Base-by-base conservation (phyloP, 768 basidiomycete genomes). In the Lentinula aciculospora region DNA sequence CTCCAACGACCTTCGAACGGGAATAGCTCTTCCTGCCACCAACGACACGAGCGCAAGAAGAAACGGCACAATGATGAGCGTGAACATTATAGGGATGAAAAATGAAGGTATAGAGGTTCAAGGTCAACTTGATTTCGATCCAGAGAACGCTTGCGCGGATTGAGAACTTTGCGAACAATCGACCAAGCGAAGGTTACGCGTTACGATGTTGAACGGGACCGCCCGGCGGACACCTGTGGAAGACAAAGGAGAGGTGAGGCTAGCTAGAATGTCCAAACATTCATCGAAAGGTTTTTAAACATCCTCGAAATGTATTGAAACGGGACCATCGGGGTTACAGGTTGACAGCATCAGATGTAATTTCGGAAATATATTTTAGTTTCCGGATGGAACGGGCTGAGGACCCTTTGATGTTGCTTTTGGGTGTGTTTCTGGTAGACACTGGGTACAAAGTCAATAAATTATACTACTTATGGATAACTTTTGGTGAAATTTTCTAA, bases 101-200 rank as follows among this genome's bases (percentile, higher is more conserved):
- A 13, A 25, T 23, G 9, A 21, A 21, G 1, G n/a, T 50, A 21
- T 12, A 34, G 49, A 36, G 51, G 51, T 53, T 53, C 51, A 53
- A 53, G 51, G 51, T 53, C 51, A 53, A 53, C 51, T 53, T 53
- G 51, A 53, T 27, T 40, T 51, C 34, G 51, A 53, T 53, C 15
- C 37, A 53, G n/a, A 53, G 51, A 39, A 53, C 32, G 21, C 36
- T 32, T 25, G 32, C 23, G 32, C 27, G 15, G 12, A 21, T 37
- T 48, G 28, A 25, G 49, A 36, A 51, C 32, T 21, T 8, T 7
- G 29, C 29, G 10, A 39, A 39, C 34, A 25, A 53, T 53, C 36
- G 36, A 39, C 34, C 51, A 25, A 28, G 51, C 51, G 51, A 53
- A 44, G 25, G 49, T 48, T 48, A n/a, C 31, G 34, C 32, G 49